Percentiles rank a stretch among this genome's conserved stretches.
phyloP scores from a whole-genome alignment of 2,329 filamentous ascomycete species.

The Ophiostoma ulmi region DNA sequence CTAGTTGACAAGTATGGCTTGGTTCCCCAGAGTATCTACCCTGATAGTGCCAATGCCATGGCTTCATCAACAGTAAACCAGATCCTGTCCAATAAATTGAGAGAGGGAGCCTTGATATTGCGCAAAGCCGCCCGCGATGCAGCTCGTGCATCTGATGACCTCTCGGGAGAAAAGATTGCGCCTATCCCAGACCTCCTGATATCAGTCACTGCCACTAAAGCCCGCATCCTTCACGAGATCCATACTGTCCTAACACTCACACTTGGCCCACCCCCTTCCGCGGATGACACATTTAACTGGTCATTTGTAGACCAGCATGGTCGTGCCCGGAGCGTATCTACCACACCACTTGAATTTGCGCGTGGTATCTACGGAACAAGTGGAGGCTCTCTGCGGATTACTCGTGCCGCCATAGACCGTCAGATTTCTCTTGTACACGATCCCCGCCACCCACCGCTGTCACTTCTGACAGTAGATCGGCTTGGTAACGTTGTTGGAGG shows the following conservation, averaged over 20 bases:
- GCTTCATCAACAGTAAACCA: constrained; percentile 65
- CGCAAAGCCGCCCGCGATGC: constrained; percentile 44
- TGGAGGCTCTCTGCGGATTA: constrained; percentile 45
- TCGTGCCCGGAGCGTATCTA: constrained; percentile 56
- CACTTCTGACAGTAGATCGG: constrained; percentile 68
- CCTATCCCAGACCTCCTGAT: constrained; percentile 31
- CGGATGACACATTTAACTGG: constrained; percentile 70
- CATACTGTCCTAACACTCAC: constrained; percentile 76
- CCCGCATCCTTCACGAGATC: constrained; percentile 72
- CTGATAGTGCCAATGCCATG: constrained; percentile 74
- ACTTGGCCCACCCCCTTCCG: constrained; percentile 70
- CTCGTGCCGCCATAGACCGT: constrained; percentile 55
- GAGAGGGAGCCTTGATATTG: constrained; percentile 74
- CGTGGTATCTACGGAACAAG: constrained; percentile 58
- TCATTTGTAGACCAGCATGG: constrained; percentile 67
- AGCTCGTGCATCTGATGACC: constrained; percentile 30
- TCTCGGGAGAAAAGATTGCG: constrained; percentile 16
- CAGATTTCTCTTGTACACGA: constrained; percentile 83
- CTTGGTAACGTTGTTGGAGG: constrained; percentile 80
- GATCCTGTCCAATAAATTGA: constrained; percentile 75
- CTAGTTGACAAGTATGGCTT: constrained; percentile 82
- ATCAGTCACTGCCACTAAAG: constrained; percentile 52
- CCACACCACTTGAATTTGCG: constrained; percentile 68
- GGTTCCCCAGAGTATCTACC: constrained; percentile 76
- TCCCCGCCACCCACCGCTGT: constrained; percentile 68